Evolutionary conservation across 441 rosid species (phyloP).

Genomic region (Corymbia citriodora): DNA sequence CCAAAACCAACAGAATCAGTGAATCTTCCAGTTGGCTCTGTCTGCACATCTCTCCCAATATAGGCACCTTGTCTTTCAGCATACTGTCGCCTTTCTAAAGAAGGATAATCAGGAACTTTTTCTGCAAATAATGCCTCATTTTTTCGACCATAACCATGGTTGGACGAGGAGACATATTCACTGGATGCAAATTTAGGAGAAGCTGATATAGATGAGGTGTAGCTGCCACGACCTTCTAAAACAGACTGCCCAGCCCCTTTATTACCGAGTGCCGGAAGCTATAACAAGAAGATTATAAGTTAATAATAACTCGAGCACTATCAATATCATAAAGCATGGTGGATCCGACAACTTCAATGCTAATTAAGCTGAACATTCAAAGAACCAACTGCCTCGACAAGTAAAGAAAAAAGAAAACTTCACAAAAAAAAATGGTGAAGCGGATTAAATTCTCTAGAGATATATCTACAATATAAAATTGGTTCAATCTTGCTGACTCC

Average conservation of each 20-base stretch:
- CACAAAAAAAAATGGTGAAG: not conserved
- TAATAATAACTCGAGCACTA: not conserved
- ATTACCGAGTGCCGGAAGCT: slow-evolving; percentile 44
- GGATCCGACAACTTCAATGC: not conserved
- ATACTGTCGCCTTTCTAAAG: slow-evolving; percentile 71
- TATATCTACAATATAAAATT: not conserved
- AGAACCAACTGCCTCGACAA: not conserved
- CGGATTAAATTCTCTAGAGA: not conserved
- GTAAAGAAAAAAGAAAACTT: not conserved
- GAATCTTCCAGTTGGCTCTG: slow-evolving; percentile 62
- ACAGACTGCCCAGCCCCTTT: slow-evolving; percentile 53
- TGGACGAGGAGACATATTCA: slow-evolving; percentile 63
- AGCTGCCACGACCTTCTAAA: slow-evolving; percentile 67
- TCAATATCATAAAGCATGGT: not conserved
- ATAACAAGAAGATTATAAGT: not conserved
- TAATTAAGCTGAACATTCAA: not conserved
- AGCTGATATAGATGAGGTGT: slow-evolving; percentile 56
- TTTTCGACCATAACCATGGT: slow-evolving; percentile 73
- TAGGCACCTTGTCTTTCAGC: slow-evolving; percentile 66
- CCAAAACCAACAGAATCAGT: slow-evolving; percentile 61
- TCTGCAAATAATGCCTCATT: slow-evolving; percentile 67
- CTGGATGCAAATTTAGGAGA: slow-evolving; percentile 79
- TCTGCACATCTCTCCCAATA: slow-evolving; percentile 71
- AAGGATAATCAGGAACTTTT: slow-evolving; percentile 67
- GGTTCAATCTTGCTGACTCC: not conserved